Percentiles rank a stretch among this genome's conserved stretches.
phyloP scores from a whole-genome alignment of 2,329 filamentous ascomycete species.

The Penicillium italicum region DNA sequence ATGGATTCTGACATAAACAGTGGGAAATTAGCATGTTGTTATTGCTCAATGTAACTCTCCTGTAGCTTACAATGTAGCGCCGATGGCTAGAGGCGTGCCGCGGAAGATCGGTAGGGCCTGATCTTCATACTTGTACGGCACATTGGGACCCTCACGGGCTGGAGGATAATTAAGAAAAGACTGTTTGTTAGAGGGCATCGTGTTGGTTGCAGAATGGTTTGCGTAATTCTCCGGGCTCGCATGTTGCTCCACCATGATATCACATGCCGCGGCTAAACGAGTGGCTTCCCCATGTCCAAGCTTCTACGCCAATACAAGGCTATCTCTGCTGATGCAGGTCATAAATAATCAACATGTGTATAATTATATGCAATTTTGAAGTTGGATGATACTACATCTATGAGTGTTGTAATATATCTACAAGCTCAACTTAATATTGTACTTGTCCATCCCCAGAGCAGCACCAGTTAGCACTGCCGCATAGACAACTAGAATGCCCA shows the following conservation, averaged over 20 bases:
- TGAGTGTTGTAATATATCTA: slow-evolving; percentile 11
- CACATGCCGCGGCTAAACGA: slow-evolving; percentile 16
- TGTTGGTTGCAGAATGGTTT: slow-evolving; percentile 5
- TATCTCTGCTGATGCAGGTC: neutral
- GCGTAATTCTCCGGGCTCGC: neutral
- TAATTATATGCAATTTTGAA: neutral
- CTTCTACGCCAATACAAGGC: neutral
- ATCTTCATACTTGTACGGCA: slow-evolving; percentile 48
- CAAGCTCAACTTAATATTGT: slow-evolving; percentile 35
- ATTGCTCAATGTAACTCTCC: neutral
- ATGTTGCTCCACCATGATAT: slow-evolving; percentile 3
- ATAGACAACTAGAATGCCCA: slow-evolving; percentile 73
- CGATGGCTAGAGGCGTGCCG: slow-evolving; percentile 61
- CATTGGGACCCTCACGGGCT: slow-evolving; percentile 38
- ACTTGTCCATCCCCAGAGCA: slow-evolving; percentile 49
- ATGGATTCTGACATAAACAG: slow-evolving; percentile 48
- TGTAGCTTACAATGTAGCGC: slow-evolving; percentile 56
- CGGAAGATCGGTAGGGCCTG: slow-evolving; percentile 68
- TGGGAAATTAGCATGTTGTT: slow-evolving; percentile 4
- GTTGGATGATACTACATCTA: neutral
- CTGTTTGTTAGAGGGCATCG: slow-evolving; percentile 18
- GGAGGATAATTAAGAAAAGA: slow-evolving; percentile 39
- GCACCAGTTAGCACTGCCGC: slow-evolving; percentile 62
- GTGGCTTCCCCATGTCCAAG: neutral
- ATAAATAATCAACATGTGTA: neutral